A percentile compares a stretch with the other conserved stretches of the same genome.
These are phyloP conservation scores for Xylariaceae sp. DNA, from an alignment of 2,329 filamentous ascomycete species.

Conservation along the genomic window DNA sequence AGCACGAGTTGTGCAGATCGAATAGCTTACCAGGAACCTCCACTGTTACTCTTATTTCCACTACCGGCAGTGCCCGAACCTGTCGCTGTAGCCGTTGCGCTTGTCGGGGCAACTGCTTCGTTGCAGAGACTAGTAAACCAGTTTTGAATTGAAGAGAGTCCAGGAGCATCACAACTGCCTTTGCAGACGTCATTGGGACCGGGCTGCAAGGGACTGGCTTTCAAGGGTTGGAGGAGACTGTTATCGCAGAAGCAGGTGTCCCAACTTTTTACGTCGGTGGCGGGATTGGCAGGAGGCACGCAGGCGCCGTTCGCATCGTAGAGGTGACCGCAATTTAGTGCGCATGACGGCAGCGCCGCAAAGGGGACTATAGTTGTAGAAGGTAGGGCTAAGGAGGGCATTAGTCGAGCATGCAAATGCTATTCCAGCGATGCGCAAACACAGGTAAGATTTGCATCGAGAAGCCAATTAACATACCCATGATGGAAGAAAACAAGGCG, in stretches of 20 bases:
- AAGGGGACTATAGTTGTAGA: conserved; percentile 55
- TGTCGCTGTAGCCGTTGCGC: conserved; percentile 29
- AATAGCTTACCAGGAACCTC: conserved; percentile 45
- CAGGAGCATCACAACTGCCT: conserved; percentile 49
- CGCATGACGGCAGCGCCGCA: conserved; percentile 58
- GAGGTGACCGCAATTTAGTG: conserved; percentile 54
- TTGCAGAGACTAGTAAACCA: conserved; percentile 70
- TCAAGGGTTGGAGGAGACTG: conserved; percentile 54
- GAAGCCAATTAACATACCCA: conserved; percentile 7
- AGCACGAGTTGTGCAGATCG: not conserved
- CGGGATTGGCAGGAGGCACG: conserved; percentile 52
- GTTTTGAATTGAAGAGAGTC: conserved; percentile 54
- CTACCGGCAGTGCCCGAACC: conserved; percentile 26
- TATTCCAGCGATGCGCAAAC: not conserved
- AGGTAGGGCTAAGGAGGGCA: conserved; percentile 15
- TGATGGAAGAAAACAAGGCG: conserved; percentile 2
- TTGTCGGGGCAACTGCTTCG: conserved; percentile 38
- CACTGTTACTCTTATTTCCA: conserved; percentile 30
- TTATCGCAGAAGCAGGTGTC: conserved; percentile 72
- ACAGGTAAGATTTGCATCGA: not conserved
- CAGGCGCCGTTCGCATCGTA: conserved; percentile 70
- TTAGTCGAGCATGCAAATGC: conserved; percentile 3
- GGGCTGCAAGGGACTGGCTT: conserved; percentile 39
- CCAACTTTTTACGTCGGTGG: conserved; percentile 50
- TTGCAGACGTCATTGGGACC: conserved; percentile 60